Evolutionary conservation across 768 basidiomycete genomes (phyloP), one percentile per base, ranked within the genome.

Genomic region (Clavulina sp.): DNA sequence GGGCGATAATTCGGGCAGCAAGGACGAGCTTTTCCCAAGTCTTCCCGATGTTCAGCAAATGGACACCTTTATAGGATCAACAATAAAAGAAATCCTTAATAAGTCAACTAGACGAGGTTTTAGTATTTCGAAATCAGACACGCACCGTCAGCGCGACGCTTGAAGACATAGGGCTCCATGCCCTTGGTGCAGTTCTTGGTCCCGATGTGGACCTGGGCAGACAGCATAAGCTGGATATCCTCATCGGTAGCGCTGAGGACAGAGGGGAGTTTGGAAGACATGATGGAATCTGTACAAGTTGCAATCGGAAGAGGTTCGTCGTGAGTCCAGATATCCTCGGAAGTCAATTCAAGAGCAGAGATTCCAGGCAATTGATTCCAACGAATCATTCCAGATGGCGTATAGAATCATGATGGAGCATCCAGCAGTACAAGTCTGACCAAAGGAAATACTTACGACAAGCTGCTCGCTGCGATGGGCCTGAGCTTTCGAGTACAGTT

Each of bases 151-250:
- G 80, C 66, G 64, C 95, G 78, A 66, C 93, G 74, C 74, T 92
- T 97, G 82, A 81, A 97, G 69, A 99, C 87, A 69, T 99, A 99
- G 51, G 86, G 75, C 63, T 84, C 79, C 95, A 99, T 99, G 69
- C 91, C 84, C 79, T 91, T 95, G 67, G 97, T 93, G 73, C 91
- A 93, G 71, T 96, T 95, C 84, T 97, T 97, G 59, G 83, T 88
- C 65, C 92, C 93, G 57, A 97, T 83, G 66, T 96, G 93, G 68
- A 80, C 83, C 73, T 96, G 87, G 21, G 95, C 95, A 63, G 91
- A 81, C 56, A 97, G 75, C 63, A 97, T 76, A 60, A 88, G 79
- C 69, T 86, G 85, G 61, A 96, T 92, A 69, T 97, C 93, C 73
- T 96, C 92, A 69, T 97, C 92, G 51, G 89, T 92, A 41, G 91